A percentile compares a stretch with the other conserved stretches of the same genome.
Conservation (phyloP, 768 basidiomycete genomes). For the Panaeolus cyanescens region DNA sequence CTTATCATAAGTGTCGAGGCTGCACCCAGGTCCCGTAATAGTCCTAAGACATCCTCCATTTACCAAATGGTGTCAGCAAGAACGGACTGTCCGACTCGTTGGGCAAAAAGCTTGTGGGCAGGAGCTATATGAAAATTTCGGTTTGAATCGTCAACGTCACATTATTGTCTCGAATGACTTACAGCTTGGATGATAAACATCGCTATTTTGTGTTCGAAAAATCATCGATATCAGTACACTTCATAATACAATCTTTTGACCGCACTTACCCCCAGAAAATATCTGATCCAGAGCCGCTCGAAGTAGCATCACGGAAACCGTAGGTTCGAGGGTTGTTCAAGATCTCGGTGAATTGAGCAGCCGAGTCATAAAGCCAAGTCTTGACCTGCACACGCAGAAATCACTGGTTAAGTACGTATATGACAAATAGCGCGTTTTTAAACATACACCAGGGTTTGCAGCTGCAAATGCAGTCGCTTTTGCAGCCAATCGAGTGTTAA, state of each 20-base stretch:
- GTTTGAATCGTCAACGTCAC: not conserved
- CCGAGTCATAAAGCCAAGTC: slow-evolving; percentile 53
- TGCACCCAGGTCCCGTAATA: too few relatives aligned
- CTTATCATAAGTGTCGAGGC: too few relatives aligned
- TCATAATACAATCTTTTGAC: not conserved
- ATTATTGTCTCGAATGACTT: slow-evolving; percentile 18
- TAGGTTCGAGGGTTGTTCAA: slow-evolving; percentile 49
- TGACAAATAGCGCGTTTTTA: not conserved
- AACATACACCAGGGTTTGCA: slow-evolving; percentile 42
- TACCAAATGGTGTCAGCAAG: not conserved
- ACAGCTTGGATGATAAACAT: slow-evolving; percentile 58
- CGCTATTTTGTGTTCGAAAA: too few relatives aligned
- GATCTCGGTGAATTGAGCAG: slow-evolving; percentile 49
- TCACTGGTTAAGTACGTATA: not conserved
- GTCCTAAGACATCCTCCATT: too few relatives aligned
- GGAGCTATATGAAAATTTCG: not conserved
- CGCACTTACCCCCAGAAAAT: slow-evolving; percentile 56
- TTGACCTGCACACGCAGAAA: slow-evolving; percentile 36
- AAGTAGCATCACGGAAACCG: slow-evolving; percentile 56
- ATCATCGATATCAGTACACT: not conserved
- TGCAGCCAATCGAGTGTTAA: slow-evolving; percentile 50
- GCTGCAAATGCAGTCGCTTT: slow-evolving; percentile 42
- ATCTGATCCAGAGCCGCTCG: slow-evolving; percentile 40
- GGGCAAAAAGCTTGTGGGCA: not conserved
- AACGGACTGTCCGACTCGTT: not conserved